phyloP scores from a whole-genome alignment of 2,329 filamentous ascomycete species.

The Pseudocercospora ulei region DNA sequence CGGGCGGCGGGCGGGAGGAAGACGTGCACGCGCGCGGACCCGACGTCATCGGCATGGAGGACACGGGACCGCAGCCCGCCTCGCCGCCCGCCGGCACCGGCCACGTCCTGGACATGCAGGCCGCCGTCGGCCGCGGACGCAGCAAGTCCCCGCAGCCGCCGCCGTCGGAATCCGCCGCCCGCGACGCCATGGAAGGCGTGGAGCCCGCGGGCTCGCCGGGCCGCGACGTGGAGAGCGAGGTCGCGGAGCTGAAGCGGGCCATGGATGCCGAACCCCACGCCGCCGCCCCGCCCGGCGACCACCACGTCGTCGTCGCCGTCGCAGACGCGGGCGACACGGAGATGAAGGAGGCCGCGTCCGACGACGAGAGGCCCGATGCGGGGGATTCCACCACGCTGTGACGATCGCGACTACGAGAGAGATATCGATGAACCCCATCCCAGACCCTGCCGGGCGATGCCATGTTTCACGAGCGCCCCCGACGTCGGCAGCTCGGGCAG shows the following conservation, averaged over 20 bases:
- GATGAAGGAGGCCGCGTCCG: constrained; percentile 10
- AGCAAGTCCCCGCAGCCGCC: constrained; percentile 26
- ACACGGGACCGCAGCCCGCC: constrained; percentile 63
- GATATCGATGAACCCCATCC: too few species aligned
- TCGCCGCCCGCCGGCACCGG: constrained; percentile 17
- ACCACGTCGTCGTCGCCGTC: constrained; percentile 30
- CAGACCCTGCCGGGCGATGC: too few species aligned
- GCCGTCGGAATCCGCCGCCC: constrained; percentile 1
- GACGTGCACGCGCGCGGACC: constrained; percentile 73
- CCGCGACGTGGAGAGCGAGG: constrained; percentile 23
- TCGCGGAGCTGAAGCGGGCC: constrained; percentile 17
- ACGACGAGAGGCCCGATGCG: constrained; percentile 9
- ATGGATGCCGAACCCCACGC: constrained; percentile 17
- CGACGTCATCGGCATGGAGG: constrained; percentile 71
- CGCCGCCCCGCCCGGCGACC: constrained; percentile 28
- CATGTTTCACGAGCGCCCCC: too few species aligned
- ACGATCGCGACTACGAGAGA: constrained; percentile 1
- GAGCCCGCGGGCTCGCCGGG: constrained; percentile 16
- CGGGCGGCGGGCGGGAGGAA: constrained; percentile 35
- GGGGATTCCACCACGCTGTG: constrained; percentile 10
- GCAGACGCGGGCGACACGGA: constrained; percentile 21
- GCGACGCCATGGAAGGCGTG: constrained; percentile 15
- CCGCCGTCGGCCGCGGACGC: constrained; percentile 34
- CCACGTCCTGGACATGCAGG: constrained; percentile 35
- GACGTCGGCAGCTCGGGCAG: too few species aligned